Conservation (phyloP, 1,139 yeast species). For the Taphrina populina region DNA sequence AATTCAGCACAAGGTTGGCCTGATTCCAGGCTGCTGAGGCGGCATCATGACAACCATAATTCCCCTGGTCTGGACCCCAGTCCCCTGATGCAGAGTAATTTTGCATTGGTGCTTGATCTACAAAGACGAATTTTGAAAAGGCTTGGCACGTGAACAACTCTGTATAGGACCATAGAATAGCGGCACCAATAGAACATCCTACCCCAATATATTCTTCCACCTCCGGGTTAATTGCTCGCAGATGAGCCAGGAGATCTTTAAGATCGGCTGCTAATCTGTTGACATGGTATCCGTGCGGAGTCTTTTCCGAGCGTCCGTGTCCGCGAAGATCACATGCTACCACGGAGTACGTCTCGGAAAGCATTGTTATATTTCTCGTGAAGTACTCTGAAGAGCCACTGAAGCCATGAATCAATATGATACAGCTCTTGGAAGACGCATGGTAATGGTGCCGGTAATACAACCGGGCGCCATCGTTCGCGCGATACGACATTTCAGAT, state of each 20-base stretch:
- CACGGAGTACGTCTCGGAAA: constrained; percentile 5
- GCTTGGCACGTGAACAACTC: constrained; percentile 19
- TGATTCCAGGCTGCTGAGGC: constrained; percentile 32
- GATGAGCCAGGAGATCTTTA: constrained; percentile 4
- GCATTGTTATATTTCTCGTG: constrained; percentile 1
- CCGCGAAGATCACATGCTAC: constrained; percentile 28
- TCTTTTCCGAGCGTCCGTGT: constrained; percentile 22
- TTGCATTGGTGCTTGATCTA: constrained; percentile 30
- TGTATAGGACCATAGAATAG: constrained; percentile 23
- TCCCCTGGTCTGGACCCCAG: constrained; percentile 20
- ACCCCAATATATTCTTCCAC: constrained; percentile 4
- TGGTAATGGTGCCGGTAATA: background rate
- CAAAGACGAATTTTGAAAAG: constrained; percentile 22
- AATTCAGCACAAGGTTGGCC: constrained; percentile 8
- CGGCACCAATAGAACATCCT: constrained; percentile 32
- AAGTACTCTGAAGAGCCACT: constrained; percentile 28
- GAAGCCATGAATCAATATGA: constrained; percentile 28
- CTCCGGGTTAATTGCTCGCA: constrained; percentile 2
- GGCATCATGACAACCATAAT: constrained; percentile 32
- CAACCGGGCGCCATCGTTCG: constrained; percentile 16
- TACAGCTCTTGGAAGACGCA: constrained; percentile 5
- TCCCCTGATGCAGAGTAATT: constrained; percentile 22
- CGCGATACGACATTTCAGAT: background rate
- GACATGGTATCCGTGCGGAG: constrained; percentile 20
- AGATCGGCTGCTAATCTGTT: constrained; percentile 22